A percentile compares a stretch with the other conserved stretches of the same genome.
These are phyloP conservation scores for Lactarius trivialis DNA, from an alignment of 768 basidiomycete species.

Conservation along the genomic window DNA sequence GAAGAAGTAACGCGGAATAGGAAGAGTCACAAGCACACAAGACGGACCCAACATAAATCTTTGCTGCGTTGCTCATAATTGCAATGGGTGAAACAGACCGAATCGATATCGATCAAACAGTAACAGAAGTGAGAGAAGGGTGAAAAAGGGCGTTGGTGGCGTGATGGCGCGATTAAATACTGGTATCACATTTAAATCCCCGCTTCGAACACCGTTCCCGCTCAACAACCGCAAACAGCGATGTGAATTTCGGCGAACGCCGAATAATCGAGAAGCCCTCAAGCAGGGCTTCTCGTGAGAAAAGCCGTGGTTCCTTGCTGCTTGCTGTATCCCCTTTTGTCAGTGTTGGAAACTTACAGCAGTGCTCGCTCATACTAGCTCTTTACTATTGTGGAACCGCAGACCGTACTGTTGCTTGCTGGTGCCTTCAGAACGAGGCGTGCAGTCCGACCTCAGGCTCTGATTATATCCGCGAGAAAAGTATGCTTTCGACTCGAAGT, in stretches of 20 bases:
- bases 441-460: neutral
- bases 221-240: neutral
- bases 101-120: slow-evolving; percentile 30
- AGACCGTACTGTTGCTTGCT: too few relatives aligned
- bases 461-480: neutral
- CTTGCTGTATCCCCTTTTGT: too few relatives aligned
- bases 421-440: too few relatives aligned
- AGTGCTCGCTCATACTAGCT: too few relatives aligned
- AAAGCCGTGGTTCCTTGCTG: too few relatives aligned
- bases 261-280: too few relatives aligned
- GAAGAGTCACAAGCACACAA: slow-evolving; percentile 44
- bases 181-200: slow-evolving; percentile 41
- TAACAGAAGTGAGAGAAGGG: slow-evolving; percentile 20
- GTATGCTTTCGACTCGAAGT: neutral
- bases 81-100: neutral
- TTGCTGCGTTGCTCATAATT: slow-evolving; percentile 69
- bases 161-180: slow-evolving; percentile 35
- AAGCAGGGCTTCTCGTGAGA: too few relatives aligned
- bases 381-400: too few relatives aligned
- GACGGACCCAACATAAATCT: slow-evolving; percentile 93
- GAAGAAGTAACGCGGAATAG: slow-evolving; percentile 33
- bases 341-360: too few relatives aligned
- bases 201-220: slow-evolving; percentile 33
- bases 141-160: neutral
- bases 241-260: too few relatives aligned